These are phyloP conservation scores for Corylus heterophylla DNA, from an alignment of 306 rosid species.

Conservation along the genomic window DNA sequence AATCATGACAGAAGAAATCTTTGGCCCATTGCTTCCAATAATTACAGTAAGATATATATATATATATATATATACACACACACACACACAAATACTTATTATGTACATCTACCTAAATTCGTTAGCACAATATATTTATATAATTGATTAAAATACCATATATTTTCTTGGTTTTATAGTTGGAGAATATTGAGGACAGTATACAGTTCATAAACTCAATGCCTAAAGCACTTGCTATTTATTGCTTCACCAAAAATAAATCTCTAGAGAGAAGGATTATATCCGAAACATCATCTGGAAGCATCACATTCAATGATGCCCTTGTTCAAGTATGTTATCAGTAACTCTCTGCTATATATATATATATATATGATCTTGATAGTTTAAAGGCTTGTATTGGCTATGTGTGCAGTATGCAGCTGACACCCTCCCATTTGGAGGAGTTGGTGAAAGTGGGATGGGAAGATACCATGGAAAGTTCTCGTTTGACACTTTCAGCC, in stretches of 20 bases:
- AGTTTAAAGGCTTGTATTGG: not conserved
- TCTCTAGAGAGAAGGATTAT: conserved; percentile 50
- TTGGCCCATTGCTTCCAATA: conserved; percentile 81
- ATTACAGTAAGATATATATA: conserved; percentile 48
- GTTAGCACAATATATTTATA: too few species aligned
- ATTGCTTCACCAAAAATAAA: conserved; percentile 60
- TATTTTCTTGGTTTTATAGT: conserved; percentile 32
- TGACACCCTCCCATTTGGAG: conserved; percentile 81
- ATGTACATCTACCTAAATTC: too few species aligned
- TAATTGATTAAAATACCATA: too few species aligned
- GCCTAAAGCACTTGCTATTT: conserved; percentile 66
- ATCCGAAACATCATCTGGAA: conserved; percentile 77
- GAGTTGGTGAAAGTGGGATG: conserved; percentile 74
- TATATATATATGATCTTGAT: not conserved
- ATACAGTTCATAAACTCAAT: conserved; percentile 62
- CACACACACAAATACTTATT: not conserved
- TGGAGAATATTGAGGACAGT: conserved; percentile 74
- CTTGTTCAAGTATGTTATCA: conserved; percentile 49
- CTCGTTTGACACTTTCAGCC: conserved; percentile 76
- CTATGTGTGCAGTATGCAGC: conserved; percentile 47
- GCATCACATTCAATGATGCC: conserved; percentile 58
- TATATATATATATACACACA: too few species aligned
- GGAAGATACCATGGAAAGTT: conserved; percentile 78
- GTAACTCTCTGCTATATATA: not conserved
- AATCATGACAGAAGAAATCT: conserved; percentile 72